Evolutionary conservation across 1,284 basidiomycete species (phyloP).

Genomic region (Leccinum solheimii): DNA sequence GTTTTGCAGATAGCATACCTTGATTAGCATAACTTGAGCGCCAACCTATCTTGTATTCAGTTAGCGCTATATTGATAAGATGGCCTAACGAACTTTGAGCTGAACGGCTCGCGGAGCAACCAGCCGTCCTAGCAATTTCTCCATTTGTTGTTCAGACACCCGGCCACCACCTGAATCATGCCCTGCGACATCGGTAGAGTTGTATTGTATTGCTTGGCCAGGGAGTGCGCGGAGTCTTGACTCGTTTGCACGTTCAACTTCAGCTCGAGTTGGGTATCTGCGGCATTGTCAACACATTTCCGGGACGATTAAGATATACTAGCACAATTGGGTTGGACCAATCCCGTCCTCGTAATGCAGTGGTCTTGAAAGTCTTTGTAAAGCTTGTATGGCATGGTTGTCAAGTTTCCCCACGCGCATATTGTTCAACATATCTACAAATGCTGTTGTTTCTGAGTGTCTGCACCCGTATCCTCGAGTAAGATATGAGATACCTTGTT

Average conservation of each 20-base stretch:
- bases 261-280: constrained; percentile 34
- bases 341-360: constrained; percentile 73
- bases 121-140: constrained; percentile 29
- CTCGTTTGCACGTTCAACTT: constrained; percentile 35
- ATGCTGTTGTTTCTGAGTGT: constrained; percentile 48
- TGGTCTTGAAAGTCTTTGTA: constrained; percentile 58
- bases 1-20: constrained; percentile 35
- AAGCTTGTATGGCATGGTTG: constrained; percentile 48
- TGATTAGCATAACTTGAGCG: constrained; percentile 77
- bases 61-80: neutral
- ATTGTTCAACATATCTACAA: constrained; percentile 89
- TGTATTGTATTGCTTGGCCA: constrained; percentile 22
- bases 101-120: constrained; percentile 25
- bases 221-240: constrained; percentile 29
- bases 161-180: constrained; percentile 25
- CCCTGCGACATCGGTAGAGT: constrained; percentile 27
- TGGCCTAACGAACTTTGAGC: constrained; percentile 27
- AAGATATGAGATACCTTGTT: constrained; percentile 50
- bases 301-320: constrained; percentile 5
- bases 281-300: constrained; percentile 8
- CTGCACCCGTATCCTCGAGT: constrained; percentile 2
- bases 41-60: constrained; percentile 29
- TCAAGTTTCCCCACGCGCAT: constrained; percentile 79
- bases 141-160: constrained; percentile 30
- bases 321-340: constrained; percentile 79